Conservation (phyloP, 768 basidiomycete species). For the Termitomyces sp. region DNA sequence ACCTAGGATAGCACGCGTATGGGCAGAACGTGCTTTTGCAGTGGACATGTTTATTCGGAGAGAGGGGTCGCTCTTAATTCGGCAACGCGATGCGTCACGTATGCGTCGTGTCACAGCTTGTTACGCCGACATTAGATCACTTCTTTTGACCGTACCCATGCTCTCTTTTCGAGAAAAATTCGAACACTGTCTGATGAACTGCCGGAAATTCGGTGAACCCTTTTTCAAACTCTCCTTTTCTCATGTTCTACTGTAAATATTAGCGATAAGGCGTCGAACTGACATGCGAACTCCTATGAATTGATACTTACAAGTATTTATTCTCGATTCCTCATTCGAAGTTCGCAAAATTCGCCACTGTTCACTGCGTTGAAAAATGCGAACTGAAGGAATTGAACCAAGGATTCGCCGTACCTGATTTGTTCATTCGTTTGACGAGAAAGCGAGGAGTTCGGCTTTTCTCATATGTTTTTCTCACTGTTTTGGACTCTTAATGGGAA, state of each 20-base stretch:
- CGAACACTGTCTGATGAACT: not conserved
- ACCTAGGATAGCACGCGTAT: conserved; percentile 80
- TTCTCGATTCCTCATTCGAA: not conserved
- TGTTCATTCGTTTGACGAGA: not conserved
- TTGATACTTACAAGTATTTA: no score
- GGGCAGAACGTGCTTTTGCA: conserved; percentile 44
- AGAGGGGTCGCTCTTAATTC: not conserved
- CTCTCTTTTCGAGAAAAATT: not conserved
- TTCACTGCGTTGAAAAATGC: no score
- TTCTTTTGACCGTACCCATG: no score
- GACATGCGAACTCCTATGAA: not conserved
- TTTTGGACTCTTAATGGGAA: not conserved
- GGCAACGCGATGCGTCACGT: conserved; percentile 22
- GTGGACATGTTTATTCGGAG: conserved; percentile 38
- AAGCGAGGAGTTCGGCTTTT: not conserved
- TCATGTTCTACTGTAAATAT: not conserved
- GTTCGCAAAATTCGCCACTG: not conserved
- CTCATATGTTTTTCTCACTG: no score
- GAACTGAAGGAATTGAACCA: no score
- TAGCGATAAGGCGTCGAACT: not conserved
- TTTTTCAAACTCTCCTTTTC: no score
- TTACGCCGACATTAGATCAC: not conserved
- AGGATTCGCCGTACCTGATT: no score
- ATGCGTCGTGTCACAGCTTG: conserved; percentile 20
- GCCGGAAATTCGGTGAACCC: not conserved